Evolutionary conservation across 2,329 filamentous ascomycete genomes (phyloP).

Genomic region (Macroventuria anomochaeta): DNA sequence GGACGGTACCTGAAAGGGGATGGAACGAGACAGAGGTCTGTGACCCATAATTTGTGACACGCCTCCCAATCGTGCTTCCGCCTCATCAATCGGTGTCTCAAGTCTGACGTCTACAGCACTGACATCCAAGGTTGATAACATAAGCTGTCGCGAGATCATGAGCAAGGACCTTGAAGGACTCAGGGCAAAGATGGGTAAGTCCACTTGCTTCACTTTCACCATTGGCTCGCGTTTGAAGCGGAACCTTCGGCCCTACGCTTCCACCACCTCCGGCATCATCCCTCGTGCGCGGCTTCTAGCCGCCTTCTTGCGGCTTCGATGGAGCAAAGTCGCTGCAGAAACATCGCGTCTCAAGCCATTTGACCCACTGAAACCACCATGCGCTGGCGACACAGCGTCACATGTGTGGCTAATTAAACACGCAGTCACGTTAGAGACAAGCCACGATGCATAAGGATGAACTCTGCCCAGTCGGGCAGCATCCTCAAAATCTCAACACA

Average conservation of each 20-base stretch:
- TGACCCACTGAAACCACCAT: slow-evolving; percentile 29
- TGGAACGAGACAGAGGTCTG: slow-evolving; percentile 31
- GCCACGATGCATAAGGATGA: slow-evolving; percentile 25
- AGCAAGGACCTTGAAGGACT: slow-evolving; percentile 22
- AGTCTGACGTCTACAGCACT: slow-evolving; percentile 31
- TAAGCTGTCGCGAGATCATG: slow-evolving; percentile 26
- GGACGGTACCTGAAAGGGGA: slow-evolving; percentile 40
- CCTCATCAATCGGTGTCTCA: slow-evolving; percentile 44
- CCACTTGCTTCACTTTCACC: slow-evolving; percentile 34
- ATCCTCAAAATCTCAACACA: slow-evolving; percentile 26
- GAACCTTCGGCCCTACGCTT: slow-evolving; percentile 20
- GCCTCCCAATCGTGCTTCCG: slow-evolving; percentile 36
- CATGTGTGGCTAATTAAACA: slow-evolving; percentile 26
- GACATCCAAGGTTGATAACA: slow-evolving; percentile 33
- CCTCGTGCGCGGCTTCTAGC: slow-evolving; percentile 29
- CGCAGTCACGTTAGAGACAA: slow-evolving; percentile 28
- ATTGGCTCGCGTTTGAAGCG: slow-evolving; percentile 24
- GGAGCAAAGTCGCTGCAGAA: slow-evolving; percentile 21
- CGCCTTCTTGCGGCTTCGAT: slow-evolving; percentile 30
- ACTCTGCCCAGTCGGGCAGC: slow-evolving; percentile 20
- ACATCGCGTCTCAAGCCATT: slow-evolving; percentile 31
- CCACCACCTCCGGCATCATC: slow-evolving; percentile 30
- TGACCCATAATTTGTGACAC: slow-evolving; percentile 30
- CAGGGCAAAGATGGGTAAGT: slow-evolving; percentile 18
- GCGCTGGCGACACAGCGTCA: slow-evolving; percentile 32